phyloP scores from a whole-genome alignment of 495 filamentous ascomycete genomes.

The Glutinoglossum americanum region DNA sequence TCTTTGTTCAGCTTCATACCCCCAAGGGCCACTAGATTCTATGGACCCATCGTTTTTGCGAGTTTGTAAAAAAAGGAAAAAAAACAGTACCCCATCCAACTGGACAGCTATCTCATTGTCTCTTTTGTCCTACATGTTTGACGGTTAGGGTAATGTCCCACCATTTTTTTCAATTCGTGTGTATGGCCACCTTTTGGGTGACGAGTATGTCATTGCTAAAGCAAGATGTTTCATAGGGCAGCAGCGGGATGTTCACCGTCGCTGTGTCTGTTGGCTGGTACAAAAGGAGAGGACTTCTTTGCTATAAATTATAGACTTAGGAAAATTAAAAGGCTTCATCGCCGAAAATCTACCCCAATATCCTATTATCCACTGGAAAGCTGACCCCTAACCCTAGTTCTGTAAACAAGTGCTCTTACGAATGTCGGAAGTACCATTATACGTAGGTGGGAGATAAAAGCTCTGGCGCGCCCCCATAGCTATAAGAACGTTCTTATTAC shows the following conservation, averaged over 20 bases:
- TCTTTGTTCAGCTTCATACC: constrained; percentile 1
- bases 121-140: background rate
- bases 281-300: constrained; percentile 1
- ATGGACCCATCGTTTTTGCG: background rate
- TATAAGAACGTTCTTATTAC: no score
- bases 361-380: background rate
- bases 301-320: constrained; percentile 1
- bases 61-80: background rate
- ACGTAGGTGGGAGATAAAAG: no score
- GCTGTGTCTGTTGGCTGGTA: background rate
- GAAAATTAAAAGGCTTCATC: background rate
- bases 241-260: background rate
- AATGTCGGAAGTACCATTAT: no score
- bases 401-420: no score
- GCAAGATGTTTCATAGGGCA: background rate
- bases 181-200: background rate
- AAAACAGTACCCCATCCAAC: background rate
- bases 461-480: no score
- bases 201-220: background rate
- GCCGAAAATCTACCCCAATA: background rate
- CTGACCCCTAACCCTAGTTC: no score
- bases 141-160: background rate
- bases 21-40: background rate
- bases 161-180: background rate
- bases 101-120: background rate